These are phyloP conservation scores for Populus hybrid DNA, from an alignment of 441 rosid genomes.

Conservation along the genomic window DNA sequence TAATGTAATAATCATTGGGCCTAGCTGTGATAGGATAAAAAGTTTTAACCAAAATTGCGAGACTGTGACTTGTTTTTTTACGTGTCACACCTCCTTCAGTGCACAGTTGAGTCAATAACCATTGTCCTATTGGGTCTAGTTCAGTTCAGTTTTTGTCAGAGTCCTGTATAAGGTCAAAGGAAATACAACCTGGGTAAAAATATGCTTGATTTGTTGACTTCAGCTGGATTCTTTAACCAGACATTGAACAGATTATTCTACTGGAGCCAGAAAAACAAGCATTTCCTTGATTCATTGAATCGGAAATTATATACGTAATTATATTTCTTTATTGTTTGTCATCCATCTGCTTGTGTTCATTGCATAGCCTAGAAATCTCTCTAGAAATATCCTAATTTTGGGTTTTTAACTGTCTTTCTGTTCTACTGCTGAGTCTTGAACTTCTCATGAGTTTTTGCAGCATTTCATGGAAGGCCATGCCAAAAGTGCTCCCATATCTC, in stretches of 20 bases:
- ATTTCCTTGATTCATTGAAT: background rate
- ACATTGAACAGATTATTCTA: too few species aligned
- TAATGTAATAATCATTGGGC: background rate
- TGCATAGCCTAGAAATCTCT: background rate
- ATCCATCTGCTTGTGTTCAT: background rate
- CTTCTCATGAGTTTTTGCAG: conserved; percentile 29
- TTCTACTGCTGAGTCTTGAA: conserved; percentile 9
- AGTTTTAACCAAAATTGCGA: background rate
- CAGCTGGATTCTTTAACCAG: too few species aligned
- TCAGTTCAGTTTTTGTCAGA: too few species aligned
- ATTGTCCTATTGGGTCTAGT: too few species aligned
- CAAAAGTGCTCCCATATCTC: conserved; percentile 86
- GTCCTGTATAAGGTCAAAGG: too few species aligned
- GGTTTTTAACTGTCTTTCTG: background rate
- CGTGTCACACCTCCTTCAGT: background rate
- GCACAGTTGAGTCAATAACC: background rate
- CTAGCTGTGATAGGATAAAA: background rate
- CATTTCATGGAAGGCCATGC: conserved; percentile 99
- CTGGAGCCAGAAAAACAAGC: too few species aligned
- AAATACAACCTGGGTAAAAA: too few species aligned
- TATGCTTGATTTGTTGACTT: too few species aligned
- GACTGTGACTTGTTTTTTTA: background rate
- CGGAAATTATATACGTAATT: background rate
- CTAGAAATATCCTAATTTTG: background rate
- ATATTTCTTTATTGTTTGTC: background rate